A percentile compares a stretch with the other conserved stretches of the same genome.
phyloP scores from a whole-genome alignment of 1,139 yeast genomes.

The Citeromyces hawaiiensis region DNA sequence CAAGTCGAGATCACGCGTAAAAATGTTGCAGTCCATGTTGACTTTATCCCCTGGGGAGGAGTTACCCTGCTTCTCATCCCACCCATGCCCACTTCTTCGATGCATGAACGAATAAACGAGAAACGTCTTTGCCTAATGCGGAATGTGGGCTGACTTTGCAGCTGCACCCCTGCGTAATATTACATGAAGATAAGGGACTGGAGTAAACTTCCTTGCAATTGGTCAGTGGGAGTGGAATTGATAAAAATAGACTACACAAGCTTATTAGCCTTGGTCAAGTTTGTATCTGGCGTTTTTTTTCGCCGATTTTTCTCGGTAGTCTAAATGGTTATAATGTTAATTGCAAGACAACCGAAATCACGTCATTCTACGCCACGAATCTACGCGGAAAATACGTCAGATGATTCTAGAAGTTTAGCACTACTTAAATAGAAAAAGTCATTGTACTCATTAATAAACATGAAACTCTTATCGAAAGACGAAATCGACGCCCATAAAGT shows the following conservation, averaged over 20 bases:
- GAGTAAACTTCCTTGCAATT: neutral
- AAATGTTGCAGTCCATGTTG: neutral
- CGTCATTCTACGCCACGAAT: neutral
- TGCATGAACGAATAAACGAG: neutral
- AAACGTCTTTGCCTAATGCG: neutral
- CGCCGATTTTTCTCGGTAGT: neutral
- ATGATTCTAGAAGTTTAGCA: neutral
- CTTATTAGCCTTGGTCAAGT: neutral
- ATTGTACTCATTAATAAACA: slow-evolving; percentile 15
- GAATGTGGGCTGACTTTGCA: neutral
- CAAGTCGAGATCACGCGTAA: neutral
- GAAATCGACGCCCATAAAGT: slow-evolving; percentile 52
- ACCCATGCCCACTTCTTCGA: neutral
- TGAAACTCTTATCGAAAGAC: slow-evolving; percentile 57
- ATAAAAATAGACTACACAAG: no score
- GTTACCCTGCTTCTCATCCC: neutral
- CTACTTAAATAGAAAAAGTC: no score
- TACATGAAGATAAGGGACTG: neutral
- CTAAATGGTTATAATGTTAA: neutral
- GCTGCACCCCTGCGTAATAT: neutral
- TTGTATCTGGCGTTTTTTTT: no score
- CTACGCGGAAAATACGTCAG: neutral
- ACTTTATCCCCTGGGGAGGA: neutral
- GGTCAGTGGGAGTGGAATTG: neutral
- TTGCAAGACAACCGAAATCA: neutral